These are phyloP conservation scores for Colletotrichum horii DNA, from an alignment of 2,329 filamentous ascomycete species.

Conservation along the genomic window DNA sequence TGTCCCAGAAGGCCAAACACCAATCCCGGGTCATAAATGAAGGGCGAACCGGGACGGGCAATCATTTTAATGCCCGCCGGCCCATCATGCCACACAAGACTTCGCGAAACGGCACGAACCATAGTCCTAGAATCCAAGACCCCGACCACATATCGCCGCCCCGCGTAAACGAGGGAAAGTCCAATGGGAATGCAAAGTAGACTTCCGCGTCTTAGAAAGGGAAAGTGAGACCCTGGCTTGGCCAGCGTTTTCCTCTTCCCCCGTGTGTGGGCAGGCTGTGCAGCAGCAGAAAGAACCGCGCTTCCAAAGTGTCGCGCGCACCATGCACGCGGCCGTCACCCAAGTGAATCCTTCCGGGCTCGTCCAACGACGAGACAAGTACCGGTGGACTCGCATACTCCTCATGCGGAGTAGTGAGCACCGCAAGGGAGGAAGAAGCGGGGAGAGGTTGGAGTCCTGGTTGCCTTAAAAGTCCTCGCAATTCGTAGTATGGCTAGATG, in stretches of 20 bases:
- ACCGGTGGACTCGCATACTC: not conserved
- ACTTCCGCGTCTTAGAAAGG: not conserved
- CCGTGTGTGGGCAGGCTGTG: not conserved
- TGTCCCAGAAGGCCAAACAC: not conserved
- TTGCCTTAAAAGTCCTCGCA: not conserved
- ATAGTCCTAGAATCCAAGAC: not conserved
- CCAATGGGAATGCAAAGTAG: not conserved
- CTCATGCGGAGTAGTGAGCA: not conserved
- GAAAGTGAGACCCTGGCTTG: not conserved
- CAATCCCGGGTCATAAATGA: not conserved
- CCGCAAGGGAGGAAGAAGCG: not conserved
- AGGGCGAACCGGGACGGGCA: not conserved
- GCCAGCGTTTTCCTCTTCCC: not conserved
- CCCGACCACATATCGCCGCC: not conserved
- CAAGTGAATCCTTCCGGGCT: not conserved
- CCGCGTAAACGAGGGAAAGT: not conserved
- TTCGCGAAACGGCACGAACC: not conserved
- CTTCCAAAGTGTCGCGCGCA: not conserved
- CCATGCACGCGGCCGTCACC: conserved; percentile 3
- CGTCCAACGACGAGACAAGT: not conserved
- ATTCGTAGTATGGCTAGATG: not conserved
- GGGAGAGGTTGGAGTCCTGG: not conserved
- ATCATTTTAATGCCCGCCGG: not conserved
- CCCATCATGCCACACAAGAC: not conserved
- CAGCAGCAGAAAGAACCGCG: not conserved